Conservation (phyloP, 2,329 filamentous ascomycete genomes). For the Monosporascus sp. region DNA sequence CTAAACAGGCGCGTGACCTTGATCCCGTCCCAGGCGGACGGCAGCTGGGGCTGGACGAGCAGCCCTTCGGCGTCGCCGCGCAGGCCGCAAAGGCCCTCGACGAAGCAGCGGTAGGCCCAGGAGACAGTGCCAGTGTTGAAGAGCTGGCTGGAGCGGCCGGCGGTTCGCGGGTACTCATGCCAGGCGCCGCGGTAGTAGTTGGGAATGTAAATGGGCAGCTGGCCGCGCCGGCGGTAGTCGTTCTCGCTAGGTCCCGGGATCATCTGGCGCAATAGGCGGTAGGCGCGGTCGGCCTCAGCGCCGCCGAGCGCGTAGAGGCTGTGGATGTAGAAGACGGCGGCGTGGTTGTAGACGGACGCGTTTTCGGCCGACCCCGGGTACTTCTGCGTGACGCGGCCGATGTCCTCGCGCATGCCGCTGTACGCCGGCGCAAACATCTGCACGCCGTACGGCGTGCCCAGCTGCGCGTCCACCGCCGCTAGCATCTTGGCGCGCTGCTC, state of each 20-base stretch:
- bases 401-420: constrained; percentile 51
- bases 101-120: constrained; percentile 51
- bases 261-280: constrained; percentile 45
- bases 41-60: constrained; percentile 44
- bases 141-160: constrained; percentile 50
- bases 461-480: constrained; percentile 43
- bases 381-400: constrained; percentile 55
- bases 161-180: constrained; percentile 43
- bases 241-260: constrained; percentile 46
- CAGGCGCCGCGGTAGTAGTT: constrained; percentile 54
- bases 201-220: constrained; percentile 52
- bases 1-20: constrained; percentile 44
- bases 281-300: constrained; percentile 43
- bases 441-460: constrained; percentile 48
- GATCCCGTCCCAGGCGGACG: constrained; percentile 43
- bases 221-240: constrained; percentile 47
- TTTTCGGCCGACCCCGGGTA: constrained; percentile 54
- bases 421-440: constrained; percentile 53
- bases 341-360: constrained; percentile 54
- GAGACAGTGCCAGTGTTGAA: constrained; percentile 55
- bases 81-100: constrained; percentile 51
- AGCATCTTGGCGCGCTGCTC: constrained; percentile 41
- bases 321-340: constrained; percentile 49
- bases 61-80: constrained; percentile 44
- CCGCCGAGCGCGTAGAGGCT: constrained; percentile 44